Evolutionary conservation across 2,329 filamentous ascomycete genomes (phyloP), one percentile per base, ranked within the genome.

Genomic region (Pseudopyricularia javanii): DNA sequence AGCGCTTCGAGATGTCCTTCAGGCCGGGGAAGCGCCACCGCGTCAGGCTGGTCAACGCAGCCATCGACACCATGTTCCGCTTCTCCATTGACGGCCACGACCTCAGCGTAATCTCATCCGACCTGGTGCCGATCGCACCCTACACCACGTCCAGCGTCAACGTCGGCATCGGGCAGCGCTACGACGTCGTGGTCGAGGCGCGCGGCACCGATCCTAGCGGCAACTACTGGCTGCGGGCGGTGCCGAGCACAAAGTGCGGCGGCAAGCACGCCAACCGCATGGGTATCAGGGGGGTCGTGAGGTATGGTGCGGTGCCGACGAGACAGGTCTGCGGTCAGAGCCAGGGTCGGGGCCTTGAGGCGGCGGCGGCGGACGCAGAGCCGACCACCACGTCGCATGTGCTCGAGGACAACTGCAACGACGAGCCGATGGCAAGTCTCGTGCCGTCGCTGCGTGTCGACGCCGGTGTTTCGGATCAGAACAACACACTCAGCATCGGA

Each of bases 71-170:
- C 33, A 68, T 68, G 55, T 71, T 74, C 58, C 63, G 61, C 55
- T 70, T 66, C 62, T 65, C 54, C 37, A 72, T 79, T 53, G 75
- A 79, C 57, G 65, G 67, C 15, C 74, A 78, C 58, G 65, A 63
- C 4, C 58, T 78, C 56, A 71, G 65, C 1, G 71, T 78, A 34
- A 70, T 76, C 43, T 66, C 70, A 5, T 68, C 66, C 54, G 75
- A 78, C 58, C 72, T 74, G 35, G 71, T 76, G 1, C 66, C 71
- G 0, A 63, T 76, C 53, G 58, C 68, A 52, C 76, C 76, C 1
- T 79, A 77, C 58, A 65, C 64, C 2, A 73, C 72, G 0, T 62
- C 70, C 4, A 63, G 69, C 12, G 62, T 80, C 24, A 71, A 66
- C 22, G 66, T 80, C 22, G 66, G 62, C 34, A 66, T 71, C 35